Conservation (phyloP, 164 flowering plant genomes). For the Akebia trifoliata region DNA sequence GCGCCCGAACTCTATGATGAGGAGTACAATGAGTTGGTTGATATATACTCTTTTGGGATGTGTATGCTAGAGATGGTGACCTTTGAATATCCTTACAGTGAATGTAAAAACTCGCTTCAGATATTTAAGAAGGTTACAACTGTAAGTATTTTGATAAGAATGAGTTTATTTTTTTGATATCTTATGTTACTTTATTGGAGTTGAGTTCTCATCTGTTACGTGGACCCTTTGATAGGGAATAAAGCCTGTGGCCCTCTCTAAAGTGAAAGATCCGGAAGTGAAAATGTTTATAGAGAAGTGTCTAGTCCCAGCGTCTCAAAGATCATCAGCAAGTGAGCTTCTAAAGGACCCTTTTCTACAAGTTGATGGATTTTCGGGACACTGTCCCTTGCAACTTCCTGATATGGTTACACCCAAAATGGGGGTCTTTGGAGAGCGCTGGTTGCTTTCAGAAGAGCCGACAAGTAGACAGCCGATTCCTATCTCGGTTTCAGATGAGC, state of each 20-base stretch:
- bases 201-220: neutral
- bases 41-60: constrained; percentile 73
- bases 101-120: constrained; percentile 61
- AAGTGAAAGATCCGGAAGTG: constrained; percentile 42
- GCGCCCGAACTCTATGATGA: constrained; percentile 71
- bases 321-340: constrained; percentile 56
- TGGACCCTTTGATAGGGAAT: constrained; percentile 41
- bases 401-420: constrained; percentile 39
- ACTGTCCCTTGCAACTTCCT: constrained; percentile 29
- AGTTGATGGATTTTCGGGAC: constrained; percentile 25
- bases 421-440: constrained; percentile 39
- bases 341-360: constrained; percentile 61
- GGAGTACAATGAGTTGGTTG: constrained; percentile 60
- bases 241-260: constrained; percentile 55
- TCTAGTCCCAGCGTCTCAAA: constrained; percentile 43
- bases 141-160: constrained; percentile 28
- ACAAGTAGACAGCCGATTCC: too few relatives aligned
- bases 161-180: neutral
- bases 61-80: constrained; percentile 77
- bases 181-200: neutral
- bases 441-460: constrained; percentile 44
- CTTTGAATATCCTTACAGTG: constrained; percentile 60
- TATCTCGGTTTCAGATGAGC: too few relatives aligned
- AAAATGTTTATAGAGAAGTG: constrained; percentile 59
- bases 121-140: constrained; percentile 58